These are phyloP conservation scores for Amanita molliuscula DNA, from an alignment of 768 basidiomycete genomes.

Conservation along the genomic window DNA sequence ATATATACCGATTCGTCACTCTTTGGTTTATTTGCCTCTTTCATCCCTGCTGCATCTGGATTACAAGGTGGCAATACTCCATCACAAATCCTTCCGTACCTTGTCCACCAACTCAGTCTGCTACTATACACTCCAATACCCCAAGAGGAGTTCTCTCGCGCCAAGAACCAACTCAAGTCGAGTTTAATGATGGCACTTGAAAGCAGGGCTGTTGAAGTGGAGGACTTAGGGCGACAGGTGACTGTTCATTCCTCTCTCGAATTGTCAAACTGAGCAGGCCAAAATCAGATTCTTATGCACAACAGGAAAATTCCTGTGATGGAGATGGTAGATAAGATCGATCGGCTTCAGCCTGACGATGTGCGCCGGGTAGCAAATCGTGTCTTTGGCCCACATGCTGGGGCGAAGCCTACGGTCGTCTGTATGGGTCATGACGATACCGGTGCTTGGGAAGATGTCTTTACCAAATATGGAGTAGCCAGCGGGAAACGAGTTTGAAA, in stretches of 20 bases:
- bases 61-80: constrained; percentile 52
- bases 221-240: constrained; percentile 87
- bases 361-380: constrained; percentile 68
- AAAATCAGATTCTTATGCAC: constrained; percentile 67
- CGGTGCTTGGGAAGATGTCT: constrained; percentile 50
- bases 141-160: constrained; percentile 63
- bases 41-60: constrained; percentile 54
- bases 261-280: constrained; percentile 3
- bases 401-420: constrained; percentile 67
- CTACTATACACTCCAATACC: constrained; percentile 65
- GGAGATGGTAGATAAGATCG: constrained; percentile 87
- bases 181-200: constrained; percentile 93
- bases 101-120: constrained; percentile 80
- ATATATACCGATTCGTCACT: constrained; percentile 92
- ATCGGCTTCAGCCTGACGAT: constrained; percentile 59
- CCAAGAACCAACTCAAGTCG: constrained; percentile 93
- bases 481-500: constrained; percentile 5
- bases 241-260: constrained; percentile 3
- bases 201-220: constrained; percentile 74
- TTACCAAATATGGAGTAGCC: constrained; percentile 63
- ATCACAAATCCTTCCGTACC: constrained; percentile 67
- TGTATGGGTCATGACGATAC: constrained; percentile 77
- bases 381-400: constrained; percentile 56
- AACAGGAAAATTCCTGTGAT: constrained; percentile 75
- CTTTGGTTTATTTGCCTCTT: constrained; percentile 85